A percentile compares a stretch with the other conserved stretches of the same genome.
Evolutionary conservation across 148 eudicot species (phyloP).

Genomic region (Camellia sinensis): DNA sequence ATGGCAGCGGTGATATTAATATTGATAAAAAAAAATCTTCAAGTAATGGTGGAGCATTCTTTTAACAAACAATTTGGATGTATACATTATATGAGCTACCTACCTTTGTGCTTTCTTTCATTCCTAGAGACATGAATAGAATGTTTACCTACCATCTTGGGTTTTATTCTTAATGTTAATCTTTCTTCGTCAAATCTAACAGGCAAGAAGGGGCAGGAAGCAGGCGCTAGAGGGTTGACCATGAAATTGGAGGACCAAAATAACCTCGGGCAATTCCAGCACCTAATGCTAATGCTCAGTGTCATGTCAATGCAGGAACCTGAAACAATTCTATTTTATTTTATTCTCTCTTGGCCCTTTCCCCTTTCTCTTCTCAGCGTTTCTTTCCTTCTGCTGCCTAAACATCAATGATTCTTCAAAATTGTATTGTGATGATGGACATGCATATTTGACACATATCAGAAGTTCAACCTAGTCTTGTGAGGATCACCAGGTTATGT

Average conservation of each 20-base stretch:
- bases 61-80: background rate
- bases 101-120: background rate
- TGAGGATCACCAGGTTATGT: background rate
- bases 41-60: background rate
- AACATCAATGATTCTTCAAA: background rate
- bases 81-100: background rate
- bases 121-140: background rate
- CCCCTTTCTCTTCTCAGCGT: background rate
- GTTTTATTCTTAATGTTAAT: background rate
- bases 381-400: background rate
- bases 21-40: background rate
- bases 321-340: slow-evolving; percentile 2
- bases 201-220: slow-evolving; percentile 49
- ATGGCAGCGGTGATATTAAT: background rate
- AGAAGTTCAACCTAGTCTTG: background rate
- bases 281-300: slow-evolving; percentile 56
- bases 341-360: background rate
- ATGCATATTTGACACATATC: background rate
- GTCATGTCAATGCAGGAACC: slow-evolving; percentile 58
- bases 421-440: background rate
- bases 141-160: background rate
- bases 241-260: slow-evolving; percentile 39
- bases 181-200: slow-evolving; percentile 9
- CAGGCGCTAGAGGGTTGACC: slow-evolving; percentile 35
- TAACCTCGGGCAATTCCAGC: slow-evolving; percentile 45